Conservation (phyloP, 129 eudicot genomes). For the Artemisia argyi region DNA sequence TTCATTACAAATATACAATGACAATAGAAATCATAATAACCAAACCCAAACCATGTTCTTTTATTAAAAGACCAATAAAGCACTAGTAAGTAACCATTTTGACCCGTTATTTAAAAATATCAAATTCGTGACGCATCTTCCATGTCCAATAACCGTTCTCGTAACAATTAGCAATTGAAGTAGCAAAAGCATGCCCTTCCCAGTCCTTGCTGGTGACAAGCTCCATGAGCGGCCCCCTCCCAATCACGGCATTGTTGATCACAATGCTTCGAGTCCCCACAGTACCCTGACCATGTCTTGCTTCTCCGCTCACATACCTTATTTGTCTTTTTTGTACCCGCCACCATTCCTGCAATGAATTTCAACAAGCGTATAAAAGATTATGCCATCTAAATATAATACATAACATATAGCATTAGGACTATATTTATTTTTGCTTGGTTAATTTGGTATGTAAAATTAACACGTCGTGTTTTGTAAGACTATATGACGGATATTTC, state of each 20-base stretch:
- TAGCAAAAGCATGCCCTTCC: constrained; percentile 38
- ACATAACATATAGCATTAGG: neutral
- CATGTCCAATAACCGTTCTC: neutral
- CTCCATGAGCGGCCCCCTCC: constrained; percentile 24
- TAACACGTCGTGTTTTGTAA: neutral
- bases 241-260: constrained; percentile 16
- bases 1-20: neutral
- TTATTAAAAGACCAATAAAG: neutral
- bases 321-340: neutral
- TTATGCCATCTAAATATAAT: neutral
- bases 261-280: constrained; percentile 13
- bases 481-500: neutral
- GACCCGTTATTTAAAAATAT: neutral
- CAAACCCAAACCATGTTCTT: neutral
- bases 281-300: constrained; percentile 29
- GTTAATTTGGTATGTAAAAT: neutral
- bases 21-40: too few relatives aligned
- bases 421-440: neutral
- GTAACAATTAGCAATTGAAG: constrained; percentile 20
- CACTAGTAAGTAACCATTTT: neutral
- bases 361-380: neutral
- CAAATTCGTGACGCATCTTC: neutral
- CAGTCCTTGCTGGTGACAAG: constrained; percentile 22
- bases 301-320: constrained; percentile 20
- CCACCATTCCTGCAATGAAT: constrained; percentile 6